These are phyloP conservation scores for Punctularia strigosozonata DNA, from an alignment of 768 basidiomycete genomes.

Conservation along the genomic window DNA sequence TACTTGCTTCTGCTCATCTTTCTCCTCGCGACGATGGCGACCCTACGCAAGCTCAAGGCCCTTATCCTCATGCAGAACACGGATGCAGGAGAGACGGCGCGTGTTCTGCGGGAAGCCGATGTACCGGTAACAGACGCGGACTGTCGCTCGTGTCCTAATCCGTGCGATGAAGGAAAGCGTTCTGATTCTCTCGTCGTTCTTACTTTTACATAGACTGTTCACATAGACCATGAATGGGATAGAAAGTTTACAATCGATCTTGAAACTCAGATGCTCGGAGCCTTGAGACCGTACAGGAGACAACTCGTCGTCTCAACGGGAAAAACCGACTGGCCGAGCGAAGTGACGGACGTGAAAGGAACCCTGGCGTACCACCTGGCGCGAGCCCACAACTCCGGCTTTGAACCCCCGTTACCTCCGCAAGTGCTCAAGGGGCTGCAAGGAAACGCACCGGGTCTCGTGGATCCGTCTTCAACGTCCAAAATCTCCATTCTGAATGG, in stretches of 20 bases:
- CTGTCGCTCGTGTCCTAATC: too few species aligned
- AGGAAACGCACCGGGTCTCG: conserved; percentile 49
- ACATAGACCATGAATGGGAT: conserved; percentile 63
- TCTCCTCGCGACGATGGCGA: too few species aligned
- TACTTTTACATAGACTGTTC: too few species aligned
- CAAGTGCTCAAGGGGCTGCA: conserved; percentile 1
- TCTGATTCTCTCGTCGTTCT: too few species aligned
- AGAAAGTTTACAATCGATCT: conserved; percentile 66
- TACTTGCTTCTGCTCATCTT: too few species aligned
- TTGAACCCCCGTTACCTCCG: too few species aligned
- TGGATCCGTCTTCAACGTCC: conserved; percentile 41
- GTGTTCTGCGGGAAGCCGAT: too few species aligned
- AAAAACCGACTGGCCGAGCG: conserved; percentile 76
- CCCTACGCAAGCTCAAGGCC: too few species aligned
- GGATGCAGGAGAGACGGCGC: too few species aligned
- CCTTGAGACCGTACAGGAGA: conserved; percentile 72
- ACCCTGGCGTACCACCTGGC: conserved; percentile 57
- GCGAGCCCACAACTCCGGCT: conserved; percentile 11
- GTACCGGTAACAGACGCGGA: too few species aligned
- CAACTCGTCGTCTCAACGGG: conserved; percentile 88
- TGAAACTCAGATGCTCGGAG: conserved; percentile 75
- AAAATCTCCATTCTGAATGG: conserved; percentile 73
- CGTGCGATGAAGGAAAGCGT: too few species aligned
- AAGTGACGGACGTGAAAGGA: conserved; percentile 60
- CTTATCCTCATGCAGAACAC: too few species aligned